Evolutionary conservation across 2,329 filamentous ascomycete genomes (phyloP), one percentile per base, ranked within the genome.

Genomic region (Fusarium euwallaceae): DNA sequence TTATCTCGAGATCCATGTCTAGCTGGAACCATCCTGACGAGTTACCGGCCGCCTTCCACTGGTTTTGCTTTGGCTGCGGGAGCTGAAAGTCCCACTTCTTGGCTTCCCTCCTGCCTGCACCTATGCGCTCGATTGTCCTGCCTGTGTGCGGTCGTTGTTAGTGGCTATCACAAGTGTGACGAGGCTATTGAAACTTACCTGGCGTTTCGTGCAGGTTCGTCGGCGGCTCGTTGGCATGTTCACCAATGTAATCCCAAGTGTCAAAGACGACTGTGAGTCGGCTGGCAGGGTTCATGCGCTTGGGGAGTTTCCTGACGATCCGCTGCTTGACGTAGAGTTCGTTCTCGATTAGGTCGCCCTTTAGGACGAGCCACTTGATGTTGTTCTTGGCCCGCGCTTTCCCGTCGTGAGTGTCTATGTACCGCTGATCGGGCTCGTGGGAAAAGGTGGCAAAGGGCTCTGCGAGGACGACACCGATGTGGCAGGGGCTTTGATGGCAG

Each of bases 311-410:
- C 32, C 51, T 43, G 37, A 64, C 62, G 62, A 64, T 45, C 0
- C 37, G 59, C 17, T 66, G 59, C 34, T 41, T 73, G 14, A 66
- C 63, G 48, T 56, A 34, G 20, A 37, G 56, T 27, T 59, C 34
- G 36, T n/a, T 39, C 20, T 59, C 16, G 27, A 73, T 71, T 1
- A 71, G 59, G 22, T 73, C 71, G 24, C 69, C 69, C 37, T 69
- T 64, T 4, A 65, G 37, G 9, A 71, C 71, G 17, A 73, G 48
- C 71, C 71, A 73, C 53, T 71, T 71, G 61, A 73, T 69, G 39
- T 66, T 73, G 10, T 64, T 59, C 10, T 61, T 64, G 4, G 71
- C 68, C 12, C 58, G 36, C 4, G 16, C 6, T 14, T 29, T 36
- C 24, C n/a, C 32, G 53, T 68, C 53, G 12, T 61, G 70, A 1